A percentile compares a stretch with the other conserved stretches of the same genome.
These are phyloP conservation scores for Gigaspora rosea DNA, from an alignment of 192 early-diverging fungal genomes.

Conservation along the genomic window DNA sequence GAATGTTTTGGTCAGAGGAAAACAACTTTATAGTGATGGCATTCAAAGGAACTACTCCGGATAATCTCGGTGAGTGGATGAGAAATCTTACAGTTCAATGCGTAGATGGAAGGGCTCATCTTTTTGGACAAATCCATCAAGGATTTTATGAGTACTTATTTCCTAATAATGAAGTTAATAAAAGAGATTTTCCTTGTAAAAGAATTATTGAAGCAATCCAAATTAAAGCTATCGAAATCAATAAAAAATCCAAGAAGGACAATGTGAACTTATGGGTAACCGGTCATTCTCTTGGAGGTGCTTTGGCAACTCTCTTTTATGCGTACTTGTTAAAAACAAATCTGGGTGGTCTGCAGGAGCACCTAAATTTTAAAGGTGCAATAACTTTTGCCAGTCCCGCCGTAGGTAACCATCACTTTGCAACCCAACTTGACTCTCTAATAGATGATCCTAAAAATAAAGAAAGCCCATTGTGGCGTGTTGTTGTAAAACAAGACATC, in stretches of 20 bases:
- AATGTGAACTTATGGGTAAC: conserved; percentile 45
- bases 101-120: conserved; percentile 35
- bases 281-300: conserved; percentile 44
- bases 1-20: conserved; percentile 41
- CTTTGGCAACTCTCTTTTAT: conserved; percentile 39
- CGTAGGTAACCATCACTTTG: too few relatives aligned
- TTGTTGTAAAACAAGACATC: too few relatives aligned
- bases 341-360: too few relatives aligned
- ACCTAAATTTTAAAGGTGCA: too few relatives aligned
- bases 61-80: conserved; percentile 43
- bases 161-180: too few relatives aligned
- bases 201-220: too few relatives aligned
- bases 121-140: conserved; percentile 42
- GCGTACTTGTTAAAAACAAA: too few relatives aligned
- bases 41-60: conserved; percentile 46
- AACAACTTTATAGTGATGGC: conserved; percentile 40
- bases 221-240: too few relatives aligned
- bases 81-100: conserved; percentile 40
- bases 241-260: background rate
- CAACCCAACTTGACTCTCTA: too few relatives aligned
- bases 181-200: background rate
- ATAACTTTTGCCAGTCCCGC: too few relatives aligned
- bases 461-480: too few relatives aligned
- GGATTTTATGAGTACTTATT: conserved; percentile 46
- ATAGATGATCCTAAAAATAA: too few relatives aligned